Evolutionary conservation across 192 early-diverging fungal genomes (phyloP), one percentile per base, ranked within the genome.

Genomic region (Physocladia obscura): DNA sequence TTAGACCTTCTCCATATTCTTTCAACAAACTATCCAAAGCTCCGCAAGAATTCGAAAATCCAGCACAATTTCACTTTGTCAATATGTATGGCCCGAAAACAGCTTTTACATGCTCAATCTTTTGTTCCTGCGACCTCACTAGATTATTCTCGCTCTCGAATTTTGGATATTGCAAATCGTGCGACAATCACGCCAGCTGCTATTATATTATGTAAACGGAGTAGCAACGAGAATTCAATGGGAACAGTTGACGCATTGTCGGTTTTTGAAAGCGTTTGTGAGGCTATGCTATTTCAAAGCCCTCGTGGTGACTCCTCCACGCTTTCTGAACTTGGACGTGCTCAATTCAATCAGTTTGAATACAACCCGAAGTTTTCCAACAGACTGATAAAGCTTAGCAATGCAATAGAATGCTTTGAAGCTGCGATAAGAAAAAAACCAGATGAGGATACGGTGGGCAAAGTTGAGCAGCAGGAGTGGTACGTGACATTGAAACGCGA

Each of bases 371-470:
- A 0, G 36, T 56, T 27, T 31, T n/a, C 21, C 2, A 55, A 54
- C 39, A 26, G 15, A 19, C 0, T 35, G 1, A 13, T 26, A 22
- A 59, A 62, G 70, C 34, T 79, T 38, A 48, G 60, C 1, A 49
- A 73, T 29, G 69, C 74, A 11, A 75, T 76, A 21, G 64, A 74
- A 54, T 37, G 70, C 19, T 79, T 79, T 57, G 37, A 35, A 27
- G 78, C 78, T 4, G 64, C 74, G 29, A 54, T 74, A 2, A 67
- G n/a, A 24, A 49, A 65, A 13, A 71, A 74, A 64, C n/a, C 27
- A 1, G 73, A 44, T 15, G 29, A 4, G 22, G 50, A 64, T 54
- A 26, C 24, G 2, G 11, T 65, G 29, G 51, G 29, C 19, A 24
- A 51, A 32, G 49, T 65, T 13, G 26, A 65, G 17, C 21, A 50